phyloP scores from a whole-genome alignment of 768 basidiomycete genomes.

The Termitomyces sp. region DNA sequence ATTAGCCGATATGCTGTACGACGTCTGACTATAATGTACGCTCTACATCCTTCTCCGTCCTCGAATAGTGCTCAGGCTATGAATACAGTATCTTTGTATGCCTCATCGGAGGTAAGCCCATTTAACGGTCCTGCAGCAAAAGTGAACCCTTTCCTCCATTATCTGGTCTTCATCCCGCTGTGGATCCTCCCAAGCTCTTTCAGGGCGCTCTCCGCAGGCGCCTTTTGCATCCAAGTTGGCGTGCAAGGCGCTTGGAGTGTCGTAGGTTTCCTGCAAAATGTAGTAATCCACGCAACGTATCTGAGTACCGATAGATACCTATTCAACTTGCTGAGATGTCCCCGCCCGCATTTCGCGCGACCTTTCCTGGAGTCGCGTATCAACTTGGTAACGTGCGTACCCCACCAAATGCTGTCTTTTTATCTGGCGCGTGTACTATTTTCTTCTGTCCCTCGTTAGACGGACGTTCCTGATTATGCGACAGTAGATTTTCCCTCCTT shows the following conservation, averaged over 20 bases:
- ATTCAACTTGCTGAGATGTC: constrained; percentile 82
- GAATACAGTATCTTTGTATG: constrained; percentile 44
- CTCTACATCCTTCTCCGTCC: neutral
- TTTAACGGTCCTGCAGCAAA: neutral
- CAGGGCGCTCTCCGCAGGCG: constrained; percentile 68
- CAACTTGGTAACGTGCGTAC: constrained; percentile 67
- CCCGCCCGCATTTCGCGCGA: constrained; percentile 84
- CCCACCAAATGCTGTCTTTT: too few species aligned
- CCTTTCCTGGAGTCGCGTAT: constrained; percentile 83
- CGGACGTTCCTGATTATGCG: too few species aligned
- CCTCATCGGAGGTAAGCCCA: constrained; percentile 40
- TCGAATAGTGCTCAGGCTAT: neutral
- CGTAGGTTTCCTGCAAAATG: constrained; percentile 36
- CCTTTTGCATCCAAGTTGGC: constrained; percentile 83
- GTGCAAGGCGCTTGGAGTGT: constrained; percentile 92
- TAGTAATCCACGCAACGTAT: constrained; percentile 22
- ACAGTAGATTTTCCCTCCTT: too few species aligned
- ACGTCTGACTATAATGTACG: constrained; percentile 20
- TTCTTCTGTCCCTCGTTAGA: too few species aligned
- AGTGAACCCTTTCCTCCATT: too few species aligned
- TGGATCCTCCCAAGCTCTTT: constrained; percentile 81
- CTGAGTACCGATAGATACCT: constrained; percentile 50
- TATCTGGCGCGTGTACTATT: neutral
- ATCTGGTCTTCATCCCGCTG: constrained; percentile 55
- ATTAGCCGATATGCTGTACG: constrained; percentile 19